A percentile compares a stretch with the other conserved stretches of the same genome.
These are phyloP conservation scores for Podila horticola DNA, from an alignment of 192 early-diverging fungal genomes.

Conservation along the genomic window DNA sequence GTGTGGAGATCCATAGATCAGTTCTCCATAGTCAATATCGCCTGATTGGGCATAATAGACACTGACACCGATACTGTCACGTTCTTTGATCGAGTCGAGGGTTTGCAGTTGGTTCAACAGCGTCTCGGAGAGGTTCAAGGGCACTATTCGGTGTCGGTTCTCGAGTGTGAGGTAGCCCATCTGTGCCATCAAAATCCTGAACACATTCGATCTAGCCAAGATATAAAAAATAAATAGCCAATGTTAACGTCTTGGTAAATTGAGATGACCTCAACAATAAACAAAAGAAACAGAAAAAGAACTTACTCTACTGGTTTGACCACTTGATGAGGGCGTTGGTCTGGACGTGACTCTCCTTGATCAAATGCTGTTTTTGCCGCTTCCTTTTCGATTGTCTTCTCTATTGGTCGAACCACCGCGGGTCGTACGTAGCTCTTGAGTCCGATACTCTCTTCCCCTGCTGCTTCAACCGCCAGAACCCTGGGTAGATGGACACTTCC, in stretches of 20 bases:
- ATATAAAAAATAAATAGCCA: not conserved
- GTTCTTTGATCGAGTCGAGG: conserved; percentile 73
- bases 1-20: conserved; percentile 56
- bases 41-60: conserved; percentile 73
- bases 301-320: conserved; percentile 10
- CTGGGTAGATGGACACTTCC: not conserved
- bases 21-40: conserved; percentile 55
- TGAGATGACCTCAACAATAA: not conserved
- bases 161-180: conserved; percentile 72
- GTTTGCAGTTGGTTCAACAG: conserved; percentile 70
- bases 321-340: not conserved
- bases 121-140: conserved; percentile 70
- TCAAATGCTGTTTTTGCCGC: conserved; percentile 12
- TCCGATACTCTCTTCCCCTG: conserved; percentile 34
- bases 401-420: not conserved
- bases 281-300: not conserved
- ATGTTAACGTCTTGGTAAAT: not conserved
- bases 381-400: not conserved
- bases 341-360: conserved; percentile 10
- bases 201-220: conserved; percentile 56
- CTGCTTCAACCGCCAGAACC: conserved; percentile 29
- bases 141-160: conserved; percentile 66
- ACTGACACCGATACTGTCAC: conserved; percentile 75
- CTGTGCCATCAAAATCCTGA: conserved; percentile 71
- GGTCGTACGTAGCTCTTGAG: conserved; percentile 28